Conservation (phyloP, 371 early-diverging fungal species). For the Sporodiniella umbellata region DNA sequence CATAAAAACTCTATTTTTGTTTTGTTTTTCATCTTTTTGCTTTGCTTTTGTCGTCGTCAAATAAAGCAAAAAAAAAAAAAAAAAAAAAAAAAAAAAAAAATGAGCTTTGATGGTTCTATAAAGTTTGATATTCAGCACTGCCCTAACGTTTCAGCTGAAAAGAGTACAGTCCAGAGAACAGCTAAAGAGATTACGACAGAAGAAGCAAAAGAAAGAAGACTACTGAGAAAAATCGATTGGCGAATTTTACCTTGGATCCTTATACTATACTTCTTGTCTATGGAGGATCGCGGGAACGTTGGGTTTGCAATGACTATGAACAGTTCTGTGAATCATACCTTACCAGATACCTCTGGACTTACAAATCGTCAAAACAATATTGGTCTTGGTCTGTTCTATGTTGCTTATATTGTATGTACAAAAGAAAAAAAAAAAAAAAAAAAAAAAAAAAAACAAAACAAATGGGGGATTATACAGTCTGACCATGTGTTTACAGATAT, state of each 20-base stretch:
- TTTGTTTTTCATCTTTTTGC: no score
- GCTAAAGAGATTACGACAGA: conserved; percentile 1
- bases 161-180: not conserved
- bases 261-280: conserved; percentile 44
- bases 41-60: no score
- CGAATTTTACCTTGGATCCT: conserved; percentile 51
- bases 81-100: not conserved
- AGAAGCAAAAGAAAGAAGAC: conserved; percentile 19
- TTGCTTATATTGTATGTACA: conserved; percentile 51
- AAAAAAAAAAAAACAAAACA: not conserved
- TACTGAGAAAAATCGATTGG: conserved; percentile 47
- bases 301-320: conserved; percentile 55
- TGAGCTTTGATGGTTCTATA: not conserved
- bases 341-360: conserved; percentile 35
- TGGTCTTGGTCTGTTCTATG: conserved; percentile 47
- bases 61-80: no score
- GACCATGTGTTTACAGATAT: conserved; percentile 14
- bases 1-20: no score
- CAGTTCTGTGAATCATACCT: conserved; percentile 32
- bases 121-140: not conserved
- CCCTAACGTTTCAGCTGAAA: not conserved
- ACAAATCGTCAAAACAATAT: conserved; percentile 39
- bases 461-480: not conserved
- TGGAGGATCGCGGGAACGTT: conserved; percentile 49
- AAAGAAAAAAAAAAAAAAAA: no score